Conservation (phyloP, 352 stramenopile species). For the Phytophthora pluvialis region DNA sequence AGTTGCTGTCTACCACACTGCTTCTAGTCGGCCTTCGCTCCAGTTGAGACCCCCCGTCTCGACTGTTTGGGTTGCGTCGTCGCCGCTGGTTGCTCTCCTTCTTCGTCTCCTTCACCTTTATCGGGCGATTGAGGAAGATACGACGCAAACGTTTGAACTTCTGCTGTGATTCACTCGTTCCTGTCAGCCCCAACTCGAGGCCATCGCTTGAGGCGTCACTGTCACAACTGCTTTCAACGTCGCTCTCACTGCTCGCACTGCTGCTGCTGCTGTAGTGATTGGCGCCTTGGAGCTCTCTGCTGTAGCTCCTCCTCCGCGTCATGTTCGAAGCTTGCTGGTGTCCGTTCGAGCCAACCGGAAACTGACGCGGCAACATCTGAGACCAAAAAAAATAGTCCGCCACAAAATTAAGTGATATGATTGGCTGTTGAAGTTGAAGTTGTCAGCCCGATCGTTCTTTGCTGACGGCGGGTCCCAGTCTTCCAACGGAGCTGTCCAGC, state of each 20-base stretch:
- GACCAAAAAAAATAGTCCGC: conserved; percentile 4
- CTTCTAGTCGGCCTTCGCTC: not conserved
- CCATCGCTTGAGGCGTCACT: conserved; percentile 25
- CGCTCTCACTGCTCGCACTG: conserved; percentile 26
- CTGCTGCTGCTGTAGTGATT: conserved; percentile 19
- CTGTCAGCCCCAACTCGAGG: conserved; percentile 26
- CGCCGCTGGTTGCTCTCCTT: conserved; percentile 14
- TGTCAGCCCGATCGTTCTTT: conserved; percentile 10
- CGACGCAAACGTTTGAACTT: conserved; percentile 66
- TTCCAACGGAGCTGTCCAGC: conserved; percentile 2
- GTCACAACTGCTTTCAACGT: conserved; percentile 15
- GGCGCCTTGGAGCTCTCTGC: not conserved
- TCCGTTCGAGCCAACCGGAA: conserved; percentile 15
- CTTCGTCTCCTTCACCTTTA: conserved; percentile 13
- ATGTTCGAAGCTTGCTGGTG: conserved; percentile 10
- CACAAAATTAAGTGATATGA: conserved; percentile 13
- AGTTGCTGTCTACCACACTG: not conserved
- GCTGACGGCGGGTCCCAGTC: conserved; percentile 24
- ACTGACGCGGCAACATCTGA: conserved; percentile 13
- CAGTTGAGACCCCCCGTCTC: not conserved
- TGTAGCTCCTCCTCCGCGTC: conserved; percentile 9
- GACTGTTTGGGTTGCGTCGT: not conserved
- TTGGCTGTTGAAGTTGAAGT: conserved; percentile 34
- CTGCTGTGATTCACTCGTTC: conserved; percentile 42
- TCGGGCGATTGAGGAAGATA: conserved; percentile 72